Evolutionary conservation across 306 rosid genomes (phyloP).

Genomic region (Ziziphus jujuba): DNA sequence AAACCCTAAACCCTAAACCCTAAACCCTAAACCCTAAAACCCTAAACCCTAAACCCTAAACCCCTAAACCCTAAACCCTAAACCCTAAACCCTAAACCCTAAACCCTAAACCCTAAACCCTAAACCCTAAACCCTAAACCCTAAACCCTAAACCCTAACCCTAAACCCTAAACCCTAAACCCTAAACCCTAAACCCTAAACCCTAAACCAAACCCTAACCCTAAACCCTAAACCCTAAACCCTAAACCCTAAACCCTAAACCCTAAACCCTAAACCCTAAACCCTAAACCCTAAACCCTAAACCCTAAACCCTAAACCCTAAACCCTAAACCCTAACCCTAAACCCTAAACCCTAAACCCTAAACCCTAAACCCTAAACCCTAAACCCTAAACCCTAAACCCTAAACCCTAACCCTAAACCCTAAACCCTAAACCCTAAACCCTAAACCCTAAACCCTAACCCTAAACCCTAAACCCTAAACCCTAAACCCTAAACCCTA

Average conservation of each 20-base stretch:
- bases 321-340: background rate
- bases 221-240: slow-evolving; percentile 1
- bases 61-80: slow-evolving; percentile 1
- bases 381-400: background rate
- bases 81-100: slow-evolving; percentile 1
- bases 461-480: background rate
- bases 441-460: slow-evolving; percentile 1
- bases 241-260: slow-evolving; percentile 1
- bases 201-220: too few relatives aligned
- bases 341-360: background rate
- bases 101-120: slow-evolving; percentile 1
- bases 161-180: slow-evolving; percentile 1
- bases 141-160: background rate
- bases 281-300: background rate
- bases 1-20: slow-evolving; percentile 1
- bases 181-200: slow-evolving; percentile 1
- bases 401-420: background rate
- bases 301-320: background rate
- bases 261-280: background rate
- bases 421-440: background rate
- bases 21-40: background rate
- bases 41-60: too few relatives aligned
- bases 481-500: slow-evolving; percentile 1
- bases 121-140: background rate
- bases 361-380: background rate